Conservation (phyloP, 176 grass and related monocot species). For the Otatea glauca region DNA sequence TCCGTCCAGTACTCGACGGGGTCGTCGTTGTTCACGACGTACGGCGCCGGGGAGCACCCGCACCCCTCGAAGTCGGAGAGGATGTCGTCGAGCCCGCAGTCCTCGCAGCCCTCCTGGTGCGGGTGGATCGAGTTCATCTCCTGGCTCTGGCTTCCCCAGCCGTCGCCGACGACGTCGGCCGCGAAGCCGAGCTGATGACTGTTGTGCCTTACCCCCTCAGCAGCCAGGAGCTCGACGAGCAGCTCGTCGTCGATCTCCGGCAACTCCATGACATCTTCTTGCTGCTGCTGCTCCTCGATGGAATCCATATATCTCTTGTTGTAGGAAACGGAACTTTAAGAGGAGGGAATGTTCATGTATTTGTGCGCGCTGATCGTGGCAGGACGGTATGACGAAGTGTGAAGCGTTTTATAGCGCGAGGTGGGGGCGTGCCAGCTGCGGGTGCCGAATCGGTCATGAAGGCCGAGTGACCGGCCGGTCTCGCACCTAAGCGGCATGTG, state of each 20-base stretch:
- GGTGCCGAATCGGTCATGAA: not conserved
- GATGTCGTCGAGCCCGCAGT: slow-evolving; percentile 70
- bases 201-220: not conserved
- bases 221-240: slow-evolving; percentile 52
- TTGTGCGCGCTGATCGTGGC: slow-evolving; percentile 14
- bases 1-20: slow-evolving; percentile 44
- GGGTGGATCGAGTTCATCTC: slow-evolving; percentile 37
- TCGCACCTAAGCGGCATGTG: slow-evolving; percentile 40
- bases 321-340: not conserved
- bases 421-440: slow-evolving; percentile 45
- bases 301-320: slow-evolving; percentile 12
- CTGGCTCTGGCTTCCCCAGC: not conserved
- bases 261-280: slow-evolving; percentile 32
- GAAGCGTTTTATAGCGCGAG: slow-evolving; percentile 35
- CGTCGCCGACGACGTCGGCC: slow-evolving; percentile 16
- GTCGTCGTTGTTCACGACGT: slow-evolving; percentile 32
- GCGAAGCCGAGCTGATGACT: slow-evolving; percentile 13
- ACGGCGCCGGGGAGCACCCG: slow-evolving; percentile 39
- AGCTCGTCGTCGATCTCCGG: slow-evolving; percentile 54
- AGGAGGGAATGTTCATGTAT: not conserved
- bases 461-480: slow-evolving; percentile 33
- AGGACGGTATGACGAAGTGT: not conserved
- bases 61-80: slow-evolving; percentile 41
- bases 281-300: not conserved
- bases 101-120: slow-evolving; percentile 59